These are phyloP conservation scores for Xylariomycetidae sp. DNA, from an alignment of 2,329 filamentous ascomycete genomes.

Conservation along the genomic window DNA sequence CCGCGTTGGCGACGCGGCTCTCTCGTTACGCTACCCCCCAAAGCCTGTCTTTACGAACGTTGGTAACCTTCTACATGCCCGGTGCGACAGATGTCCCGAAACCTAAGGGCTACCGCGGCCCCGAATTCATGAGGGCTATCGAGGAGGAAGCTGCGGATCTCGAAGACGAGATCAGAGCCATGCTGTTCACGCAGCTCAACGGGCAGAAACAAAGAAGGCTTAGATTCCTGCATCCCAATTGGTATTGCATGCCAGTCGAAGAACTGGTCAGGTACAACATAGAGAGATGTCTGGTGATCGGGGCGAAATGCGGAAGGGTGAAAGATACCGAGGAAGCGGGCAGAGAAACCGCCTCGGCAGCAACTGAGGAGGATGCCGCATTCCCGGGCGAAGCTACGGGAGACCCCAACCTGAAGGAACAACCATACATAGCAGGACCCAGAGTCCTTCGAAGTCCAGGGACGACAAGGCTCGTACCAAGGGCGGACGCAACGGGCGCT, in stretches of 20 bases:
- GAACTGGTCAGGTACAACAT: not conserved
- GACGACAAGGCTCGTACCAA: too few relatives aligned
- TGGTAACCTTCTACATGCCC: constrained; percentile 8
- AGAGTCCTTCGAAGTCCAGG: too few relatives aligned
- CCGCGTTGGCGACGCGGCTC: constrained; percentile 11
- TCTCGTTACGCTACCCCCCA: constrained; percentile 12
- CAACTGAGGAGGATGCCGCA: too few relatives aligned
- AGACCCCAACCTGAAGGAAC: too few relatives aligned
- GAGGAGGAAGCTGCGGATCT: not conserved
- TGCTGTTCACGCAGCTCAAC: not conserved
- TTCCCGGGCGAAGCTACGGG: too few relatives aligned
- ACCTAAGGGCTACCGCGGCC: not conserved
- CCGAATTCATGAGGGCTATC: not conserved
- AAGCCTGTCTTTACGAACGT: constrained; percentile 13
- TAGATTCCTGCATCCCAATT: not conserved
- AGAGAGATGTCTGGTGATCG: too few relatives aligned
- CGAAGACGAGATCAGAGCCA: not conserved
- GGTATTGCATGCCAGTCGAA: constrained; percentile 1
- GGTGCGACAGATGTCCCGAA: not conserved
- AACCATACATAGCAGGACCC: too few relatives aligned
- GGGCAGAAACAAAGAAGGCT: not conserved
- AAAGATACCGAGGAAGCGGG: too few relatives aligned
- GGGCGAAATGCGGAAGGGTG: too few relatives aligned
- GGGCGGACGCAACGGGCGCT: too few relatives aligned
- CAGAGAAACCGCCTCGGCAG: too few relatives aligned